A percentile compares a stretch with the other conserved stretches of the same genome.
Evolutionary conservation across 2,329 filamentous ascomycete species (phyloP).

Genomic region (Sporothrix protearum): DNA sequence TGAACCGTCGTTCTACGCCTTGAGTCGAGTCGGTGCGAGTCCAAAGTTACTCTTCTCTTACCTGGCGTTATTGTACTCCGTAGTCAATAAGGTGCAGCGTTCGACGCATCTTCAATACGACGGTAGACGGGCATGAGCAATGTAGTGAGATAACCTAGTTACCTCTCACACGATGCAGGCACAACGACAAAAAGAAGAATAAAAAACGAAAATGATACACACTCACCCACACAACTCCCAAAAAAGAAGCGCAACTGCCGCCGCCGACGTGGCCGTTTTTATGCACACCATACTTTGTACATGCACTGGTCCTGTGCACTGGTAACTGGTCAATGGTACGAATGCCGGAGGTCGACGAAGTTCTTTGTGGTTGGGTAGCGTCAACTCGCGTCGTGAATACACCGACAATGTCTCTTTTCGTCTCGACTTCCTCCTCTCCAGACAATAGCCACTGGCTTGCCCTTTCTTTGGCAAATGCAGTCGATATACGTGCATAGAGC

Average conservation of each 20-base stretch:
- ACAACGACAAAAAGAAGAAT: background rate
- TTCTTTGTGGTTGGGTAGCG: background rate
- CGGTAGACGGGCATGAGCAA: background rate
- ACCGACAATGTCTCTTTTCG: background rate
- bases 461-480: background rate
- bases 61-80: too few species aligned
- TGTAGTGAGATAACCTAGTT: background rate
- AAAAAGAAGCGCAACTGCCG: slow-evolving; percentile 2
- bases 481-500: background rate
- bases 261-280: background rate
- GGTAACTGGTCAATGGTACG: background rate
- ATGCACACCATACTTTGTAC: background rate
- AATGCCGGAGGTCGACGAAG: background rate
- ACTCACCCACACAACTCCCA: background rate
- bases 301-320: background rate
- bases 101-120: background rate
- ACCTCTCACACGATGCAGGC: background rate
- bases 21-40: too few species aligned
- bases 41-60: background rate
- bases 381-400: background rate
- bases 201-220: background rate
- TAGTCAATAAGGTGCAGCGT: too few species aligned
- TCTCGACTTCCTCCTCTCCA: background rate
- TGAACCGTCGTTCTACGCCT: too few species aligned
- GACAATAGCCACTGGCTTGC: too few species aligned